Conservation (phyloP, 2,329 filamentous ascomycete species). For the Chaetomium strumarium region DNA sequence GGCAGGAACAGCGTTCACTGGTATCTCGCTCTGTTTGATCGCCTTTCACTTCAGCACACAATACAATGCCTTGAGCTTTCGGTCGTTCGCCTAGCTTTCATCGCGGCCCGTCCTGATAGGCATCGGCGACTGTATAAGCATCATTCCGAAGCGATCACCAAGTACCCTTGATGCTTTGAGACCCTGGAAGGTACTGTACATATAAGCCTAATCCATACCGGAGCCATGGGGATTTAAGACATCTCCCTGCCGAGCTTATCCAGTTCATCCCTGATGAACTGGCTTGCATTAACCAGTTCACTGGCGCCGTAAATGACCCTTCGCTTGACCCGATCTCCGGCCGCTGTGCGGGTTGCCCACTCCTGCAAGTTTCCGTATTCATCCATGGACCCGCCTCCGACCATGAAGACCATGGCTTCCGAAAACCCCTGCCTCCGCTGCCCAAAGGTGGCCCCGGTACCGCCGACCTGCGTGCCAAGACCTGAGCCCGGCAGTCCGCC, state of each 20-base stretch:
- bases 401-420: constrained; percentile 89
- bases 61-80: background rate
- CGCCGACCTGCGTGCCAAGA: constrained; percentile 45
- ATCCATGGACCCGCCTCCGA: constrained; percentile 96
- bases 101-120: too few species aligned
- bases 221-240: constrained; percentile 19
- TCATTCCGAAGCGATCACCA: too few species aligned
- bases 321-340: constrained; percentile 56
- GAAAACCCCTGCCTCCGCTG: constrained; percentile 84
- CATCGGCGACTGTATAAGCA: too few species aligned
- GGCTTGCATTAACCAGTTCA: constrained; percentile 64
- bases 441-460: constrained; percentile 79
- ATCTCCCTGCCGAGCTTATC: constrained; percentile 57
- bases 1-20: background rate
- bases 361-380: constrained; percentile 97
- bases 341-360: constrained; percentile 75
- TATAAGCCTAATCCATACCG: too few species aligned
- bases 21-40: constrained; percentile 3
- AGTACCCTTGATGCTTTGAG: too few species aligned
- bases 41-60: background rate
- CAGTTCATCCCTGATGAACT: constrained; percentile 60
- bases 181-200: too few species aligned
- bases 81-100: background rate
- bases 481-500: constrained; percentile 42
- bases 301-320: constrained; percentile 94